Evolutionary conservation across 768 basidiomycete genomes (phyloP), one percentile per base, ranked within the genome.

Genomic region (Auricularia sp.): DNA sequence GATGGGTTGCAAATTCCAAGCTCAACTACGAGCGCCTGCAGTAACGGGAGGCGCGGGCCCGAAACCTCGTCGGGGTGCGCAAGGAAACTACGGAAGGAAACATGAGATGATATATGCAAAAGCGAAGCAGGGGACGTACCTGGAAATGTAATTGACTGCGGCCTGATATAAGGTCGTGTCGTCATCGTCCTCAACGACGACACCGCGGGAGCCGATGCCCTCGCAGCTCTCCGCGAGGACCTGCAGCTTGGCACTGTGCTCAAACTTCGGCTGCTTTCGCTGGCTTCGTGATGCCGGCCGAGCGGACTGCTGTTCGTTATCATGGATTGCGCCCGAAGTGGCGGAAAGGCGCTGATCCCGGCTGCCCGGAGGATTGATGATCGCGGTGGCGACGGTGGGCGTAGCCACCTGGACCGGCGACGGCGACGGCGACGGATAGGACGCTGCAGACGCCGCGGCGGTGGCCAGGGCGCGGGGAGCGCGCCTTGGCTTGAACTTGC

Each of bases 1-100:
- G 78, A 75, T 36, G 76, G 77, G 0, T 69, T 64, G 33, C 61
- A 54, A 65, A 58, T 39, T 54, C 89, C 89, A n/a, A 92, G 79
- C 75, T 92, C 90, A 66, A 91, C 78, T 68, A 90, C 85, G 65
- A 92, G 81, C 0, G 88, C 85, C 65, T 90, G 90, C 5, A 91
- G 78, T 45, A 92, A 77, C 5, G 81, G 78, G 42, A 92, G 81
- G 45, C 83, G 78, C 63, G 79, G 81, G 8, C 78, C 76, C 4
- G 76, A 73, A 67, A 80, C 76, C 33, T 70, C 65, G 16, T 77
- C 79, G 1, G 84, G 80, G 66, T 81, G 79, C 2, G 80, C 78
- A 45, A 87, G 77, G 76, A 82, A 85, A 16, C 83, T 86, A 65
- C 36, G 24, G 44, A 13, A 14, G 61, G 10, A n/a, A 34, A 36